Base-by-base conservation (phyloP, 768 basidiomycete genomes). In the Lenzites betulinus region DNA sequence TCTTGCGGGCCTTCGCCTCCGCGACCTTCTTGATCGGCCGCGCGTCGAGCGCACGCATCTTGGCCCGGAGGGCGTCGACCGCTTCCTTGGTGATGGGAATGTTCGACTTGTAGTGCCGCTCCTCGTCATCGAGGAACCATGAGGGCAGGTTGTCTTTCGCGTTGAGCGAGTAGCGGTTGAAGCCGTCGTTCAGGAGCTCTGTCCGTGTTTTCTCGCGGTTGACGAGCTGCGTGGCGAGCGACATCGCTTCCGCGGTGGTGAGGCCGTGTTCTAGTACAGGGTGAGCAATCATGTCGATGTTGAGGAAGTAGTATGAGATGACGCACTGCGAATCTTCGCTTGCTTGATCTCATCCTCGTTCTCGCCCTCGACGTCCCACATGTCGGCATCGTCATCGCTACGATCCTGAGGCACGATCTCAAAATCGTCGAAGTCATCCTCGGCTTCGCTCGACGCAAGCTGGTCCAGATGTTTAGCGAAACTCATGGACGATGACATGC, bases 11-110 rank as follows among this genome's bases (percentile, higher is more conserved):
- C 74, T 98, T 98, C 15, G 97, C 97, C 76, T 98, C 97, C 9
- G 96, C 97, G 7, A 98, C 85, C 80, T 99, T 99, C 79, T 97
- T 98, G 77, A 99, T 98, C 18, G 97, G 97, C 25, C 97, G 86
- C 1, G 96, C 94, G 71, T 99, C 95, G 50, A 99, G 79, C 15
- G 94, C 92, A 13, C 96, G 89, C 75, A 95, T 92, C 74, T 92
- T 93, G 22, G 90, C 92, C 30, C 91, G 87, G 30, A 99, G 80
- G 11, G 86, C 87, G 50, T 82, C 81, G 57, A 98, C 80, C 11
- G 97, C 97, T 72, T 98, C 97, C 73, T 96, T 98, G 0, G 95
- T 98, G 56, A 98, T 81, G n/a, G 97, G 97, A 47, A 98, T 80
- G 72, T 98, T 98, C 52, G 92, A 76, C 72, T 93, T 95, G 82